These are phyloP conservation scores for Gynandropsis gynandra DNA, from an alignment of 345 rosid genomes.

Conservation along the genomic window DNA sequence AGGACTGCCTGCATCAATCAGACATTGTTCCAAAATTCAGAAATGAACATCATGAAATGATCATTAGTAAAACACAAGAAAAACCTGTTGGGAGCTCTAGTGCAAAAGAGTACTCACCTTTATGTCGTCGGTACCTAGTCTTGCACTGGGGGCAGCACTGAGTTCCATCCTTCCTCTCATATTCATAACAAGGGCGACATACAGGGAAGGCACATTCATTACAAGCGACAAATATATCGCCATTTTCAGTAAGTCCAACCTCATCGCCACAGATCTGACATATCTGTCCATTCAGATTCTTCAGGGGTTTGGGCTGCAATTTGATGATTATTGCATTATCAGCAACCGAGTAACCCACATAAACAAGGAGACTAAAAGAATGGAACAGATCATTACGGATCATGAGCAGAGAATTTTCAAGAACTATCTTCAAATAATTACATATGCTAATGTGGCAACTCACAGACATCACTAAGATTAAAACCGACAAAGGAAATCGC, in stretches of 20 bases:
- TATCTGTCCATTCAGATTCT: conserved; percentile 59
- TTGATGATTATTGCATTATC: conserved; percentile 1
- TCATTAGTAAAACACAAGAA: not conserved
- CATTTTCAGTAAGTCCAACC: conserved; percentile 54
- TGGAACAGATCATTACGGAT: conserved; percentile 6
- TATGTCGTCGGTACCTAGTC: conserved; percentile 91
- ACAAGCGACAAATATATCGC: conserved; percentile 91
- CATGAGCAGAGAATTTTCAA: not conserved
- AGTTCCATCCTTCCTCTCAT: conserved; percentile 96
- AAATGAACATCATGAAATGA: not conserved
- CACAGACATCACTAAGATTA: not conserved
- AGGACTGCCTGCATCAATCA: conserved; percentile 59
- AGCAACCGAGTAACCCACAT: not conserved
- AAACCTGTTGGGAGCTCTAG: not conserved
- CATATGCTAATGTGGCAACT: conserved; percentile 4
- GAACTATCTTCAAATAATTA: conserved; percentile 3
- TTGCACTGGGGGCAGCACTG: conserved; percentile 99
- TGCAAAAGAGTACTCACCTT: conserved; percentile 40
- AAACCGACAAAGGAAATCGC: not conserved
- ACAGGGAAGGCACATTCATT: conserved; percentile 99
- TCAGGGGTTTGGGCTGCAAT: conserved; percentile 76
- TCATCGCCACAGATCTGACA: conserved; percentile 97
- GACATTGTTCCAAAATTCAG: conserved; percentile 4
- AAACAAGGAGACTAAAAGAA: not conserved
- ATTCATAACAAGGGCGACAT: conserved; percentile 97